Percentiles rank a stretch among this genome's conserved stretches.
Evolutionary conservation across 2,329 filamentous ascomycete genomes (phyloP).

Genomic region (Ophiostoma tasmaniense): DNA sequence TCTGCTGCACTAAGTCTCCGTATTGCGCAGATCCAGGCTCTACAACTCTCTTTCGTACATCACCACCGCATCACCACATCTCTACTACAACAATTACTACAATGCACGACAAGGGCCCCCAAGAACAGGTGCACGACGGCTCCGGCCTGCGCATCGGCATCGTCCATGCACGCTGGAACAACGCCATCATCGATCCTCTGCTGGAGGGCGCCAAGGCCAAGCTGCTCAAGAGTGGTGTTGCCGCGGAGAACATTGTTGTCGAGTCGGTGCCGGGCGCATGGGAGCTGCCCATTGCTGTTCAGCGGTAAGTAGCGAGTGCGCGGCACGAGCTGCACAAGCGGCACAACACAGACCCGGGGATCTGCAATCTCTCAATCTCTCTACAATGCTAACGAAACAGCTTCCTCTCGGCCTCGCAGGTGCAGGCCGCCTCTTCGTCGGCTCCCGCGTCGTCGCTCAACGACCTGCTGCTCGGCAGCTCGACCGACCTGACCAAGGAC

Average conservation of each 20-base stretch:
- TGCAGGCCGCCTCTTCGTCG: conserved; percentile 59
- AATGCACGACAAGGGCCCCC: conserved; percentile 49
- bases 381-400: conserved; percentile 33
- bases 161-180: conserved; percentile 94
- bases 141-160: conserved; percentile 81
- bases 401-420: conserved; percentile 75
- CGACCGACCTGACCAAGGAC: conserved; percentile 54
- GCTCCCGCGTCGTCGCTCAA: conserved; percentile 54
- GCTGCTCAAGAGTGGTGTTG: conserved; percentile 70
- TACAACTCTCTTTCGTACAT: background rate
- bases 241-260: conserved; percentile 76
- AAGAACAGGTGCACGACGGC: conserved; percentile 53
- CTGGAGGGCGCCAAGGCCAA: conserved; percentile 71
- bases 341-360: no score
- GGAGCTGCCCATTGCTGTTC: conserved; percentile 85
- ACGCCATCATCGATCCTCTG: conserved; percentile 75
- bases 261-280: conserved; percentile 90
- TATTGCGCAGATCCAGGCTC: background rate
- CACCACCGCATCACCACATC: background rate
- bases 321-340: no score
- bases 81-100: background rate
- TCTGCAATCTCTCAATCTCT: background rate
- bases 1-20: background rate
- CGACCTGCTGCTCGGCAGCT: conserved; percentile 61
- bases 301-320: conserved; percentile 49